These are phyloP conservation scores for Arachnopeziza araneosa DNA, from an alignment of 2,329 filamentous ascomycete genomes.

Conservation along the genomic window DNA sequence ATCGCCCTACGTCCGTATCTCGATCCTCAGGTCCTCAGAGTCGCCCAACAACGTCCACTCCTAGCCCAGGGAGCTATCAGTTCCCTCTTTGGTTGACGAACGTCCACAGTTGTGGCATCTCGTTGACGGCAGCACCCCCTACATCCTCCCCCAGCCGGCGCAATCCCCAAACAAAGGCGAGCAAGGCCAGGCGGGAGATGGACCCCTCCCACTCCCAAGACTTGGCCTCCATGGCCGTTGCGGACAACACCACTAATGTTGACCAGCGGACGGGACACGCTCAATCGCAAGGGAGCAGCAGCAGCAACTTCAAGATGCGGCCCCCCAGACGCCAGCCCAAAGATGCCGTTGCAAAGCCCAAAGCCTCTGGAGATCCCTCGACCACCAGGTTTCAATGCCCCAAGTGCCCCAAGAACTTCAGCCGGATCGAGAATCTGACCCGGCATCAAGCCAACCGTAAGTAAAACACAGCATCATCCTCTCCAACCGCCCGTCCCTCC, in stretches of 20 bases:
- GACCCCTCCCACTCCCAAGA: background rate
- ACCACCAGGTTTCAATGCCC: conserved; percentile 25
- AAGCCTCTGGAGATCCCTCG: conserved; percentile 3
- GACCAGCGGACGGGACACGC: background rate
- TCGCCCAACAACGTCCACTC: background rate
- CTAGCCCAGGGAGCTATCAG: background rate
- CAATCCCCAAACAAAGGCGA: too few relatives aligned
- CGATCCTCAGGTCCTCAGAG: background rate
- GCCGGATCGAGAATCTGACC: conserved; percentile 27
- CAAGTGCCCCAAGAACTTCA: conserved; percentile 28
- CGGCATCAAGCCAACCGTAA: conserved; percentile 30
- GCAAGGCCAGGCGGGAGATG: too few relatives aligned
- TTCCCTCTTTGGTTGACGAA: background rate
- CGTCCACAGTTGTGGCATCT: background rate
- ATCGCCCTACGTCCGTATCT: background rate
- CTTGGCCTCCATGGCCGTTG: background rate
- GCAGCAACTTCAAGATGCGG: conserved; percentile 1
- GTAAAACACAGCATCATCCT: conserved; percentile 1
- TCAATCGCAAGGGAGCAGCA: background rate
- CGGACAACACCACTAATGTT: background rate
- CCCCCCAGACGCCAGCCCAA: conserved; percentile 11
- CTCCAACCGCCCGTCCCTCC: background rate
- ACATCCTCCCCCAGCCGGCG: background rate
- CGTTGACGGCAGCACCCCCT: too few relatives aligned
- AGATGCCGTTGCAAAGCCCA: conserved; percentile 10